Evolutionary conservation across 345 rosid species (phyloP).

Genomic region (Populus simonii): DNA sequence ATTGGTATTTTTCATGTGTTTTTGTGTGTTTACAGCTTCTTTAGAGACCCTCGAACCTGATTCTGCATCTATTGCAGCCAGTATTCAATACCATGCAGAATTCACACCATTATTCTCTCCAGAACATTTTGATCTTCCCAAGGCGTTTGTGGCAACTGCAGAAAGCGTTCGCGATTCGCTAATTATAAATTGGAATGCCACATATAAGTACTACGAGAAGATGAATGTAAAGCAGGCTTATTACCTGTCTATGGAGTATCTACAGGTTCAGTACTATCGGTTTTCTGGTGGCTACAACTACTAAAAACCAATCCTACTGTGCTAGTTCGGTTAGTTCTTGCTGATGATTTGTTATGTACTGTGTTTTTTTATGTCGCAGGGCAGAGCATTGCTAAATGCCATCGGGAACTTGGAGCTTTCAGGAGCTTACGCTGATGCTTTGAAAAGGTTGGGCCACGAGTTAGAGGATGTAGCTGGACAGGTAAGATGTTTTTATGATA

Average conservation of each 20-base stretch:
- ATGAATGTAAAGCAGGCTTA: constrained; percentile 51
- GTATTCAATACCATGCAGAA: constrained; percentile 55
- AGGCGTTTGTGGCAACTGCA: constrained; percentile 52
- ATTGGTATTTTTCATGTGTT: background rate
- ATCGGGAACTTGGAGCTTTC: constrained; percentile 56
- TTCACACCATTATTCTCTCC: constrained; percentile 55
- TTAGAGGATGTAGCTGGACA: constrained; percentile 46
- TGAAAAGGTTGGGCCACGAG: constrained; percentile 41
- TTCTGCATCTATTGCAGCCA: constrained; percentile 41
- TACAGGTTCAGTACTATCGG: constrained; percentile 36
- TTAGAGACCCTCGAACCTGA: constrained; percentile 31
- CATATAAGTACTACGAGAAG: constrained; percentile 41
- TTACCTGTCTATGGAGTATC: constrained; percentile 61
- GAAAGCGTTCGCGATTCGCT: constrained; percentile 49
- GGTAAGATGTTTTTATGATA: constrained; percentile 15
- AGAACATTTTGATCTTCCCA: constrained; percentile 47
- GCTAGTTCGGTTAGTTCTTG: background rate
- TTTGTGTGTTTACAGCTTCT: constrained; percentile 28
- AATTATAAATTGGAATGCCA: constrained; percentile 57
- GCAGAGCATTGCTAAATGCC: constrained; percentile 60
- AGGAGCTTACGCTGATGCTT: constrained; percentile 57
- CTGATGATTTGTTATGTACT: background rate
- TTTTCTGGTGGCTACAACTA: background rate
- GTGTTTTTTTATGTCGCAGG: constrained; percentile 31
- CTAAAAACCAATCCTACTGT: background rate